Percentiles rank a stretch among this genome's conserved stretches.
Conservation (phyloP, 768 basidiomycete genomes). For the Thelephora ganbajun region DNA sequence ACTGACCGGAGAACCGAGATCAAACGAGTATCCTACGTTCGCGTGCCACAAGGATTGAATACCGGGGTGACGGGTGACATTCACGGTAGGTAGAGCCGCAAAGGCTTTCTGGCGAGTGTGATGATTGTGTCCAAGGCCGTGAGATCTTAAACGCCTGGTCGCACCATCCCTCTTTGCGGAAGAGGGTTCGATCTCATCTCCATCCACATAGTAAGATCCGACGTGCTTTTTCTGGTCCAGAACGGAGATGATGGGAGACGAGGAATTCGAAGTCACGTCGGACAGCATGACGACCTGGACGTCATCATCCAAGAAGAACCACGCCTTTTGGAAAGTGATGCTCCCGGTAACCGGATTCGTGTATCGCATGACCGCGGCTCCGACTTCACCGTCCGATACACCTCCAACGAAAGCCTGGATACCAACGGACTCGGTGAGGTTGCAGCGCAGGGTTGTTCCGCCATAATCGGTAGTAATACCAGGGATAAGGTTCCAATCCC, state of each 20-base stretch:
- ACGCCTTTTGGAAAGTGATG: slow-evolving; percentile 52
- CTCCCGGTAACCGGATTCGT: slow-evolving; percentile 44
- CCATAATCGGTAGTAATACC: slow-evolving; percentile 56
- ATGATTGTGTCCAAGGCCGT: background rate
- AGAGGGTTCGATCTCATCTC: slow-evolving; percentile 6
- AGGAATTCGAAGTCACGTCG: slow-evolving; percentile 27
- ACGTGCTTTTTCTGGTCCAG: slow-evolving; percentile 46
- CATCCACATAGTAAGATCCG: slow-evolving; percentile 31
- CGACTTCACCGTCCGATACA: slow-evolving; percentile 39
- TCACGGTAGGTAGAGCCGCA: slow-evolving; percentile 4
- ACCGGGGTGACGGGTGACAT: slow-evolving; percentile 11
- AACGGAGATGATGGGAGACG: slow-evolving; percentile 41
- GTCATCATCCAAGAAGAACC: slow-evolving; percentile 59
- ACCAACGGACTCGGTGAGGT: slow-evolving; percentile 27
- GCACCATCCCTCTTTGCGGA: background rate
- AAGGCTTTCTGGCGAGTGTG: background rate
- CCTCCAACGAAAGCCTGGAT: slow-evolving; percentile 52
- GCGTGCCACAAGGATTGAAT: slow-evolving; percentile 45
- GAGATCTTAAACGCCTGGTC: background rate
- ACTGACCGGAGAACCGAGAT: slow-evolving; percentile 9
- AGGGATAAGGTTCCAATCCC: slow-evolving; percentile 72
- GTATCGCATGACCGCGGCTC: slow-evolving; percentile 51
- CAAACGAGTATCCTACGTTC: slow-evolving; percentile 46
- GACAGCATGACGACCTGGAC: slow-evolving; percentile 51
- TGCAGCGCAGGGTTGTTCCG: slow-evolving; percentile 38